Percentiles rank a stretch among this genome's conserved stretches.
Evolutionary conservation across 176 grass and related monocot species (phyloP).

Genomic region (Pontederia crassipes): DNA sequence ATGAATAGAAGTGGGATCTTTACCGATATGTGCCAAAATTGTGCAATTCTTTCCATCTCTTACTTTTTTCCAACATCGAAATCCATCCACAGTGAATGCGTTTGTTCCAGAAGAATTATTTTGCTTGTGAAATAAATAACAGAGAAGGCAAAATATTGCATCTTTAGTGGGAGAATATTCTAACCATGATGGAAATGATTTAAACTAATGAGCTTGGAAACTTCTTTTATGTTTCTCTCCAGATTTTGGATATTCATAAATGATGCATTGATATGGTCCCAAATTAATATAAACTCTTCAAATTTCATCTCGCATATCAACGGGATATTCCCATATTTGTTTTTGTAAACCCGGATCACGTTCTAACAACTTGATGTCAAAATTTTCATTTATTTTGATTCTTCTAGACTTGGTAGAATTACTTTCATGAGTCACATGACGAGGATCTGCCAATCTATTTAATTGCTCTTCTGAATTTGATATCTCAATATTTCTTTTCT

Average conservation of each 20-base stretch:
- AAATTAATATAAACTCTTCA: slow-evolving; percentile 12
- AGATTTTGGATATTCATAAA: background rate
- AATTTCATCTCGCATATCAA: slow-evolving; percentile 11
- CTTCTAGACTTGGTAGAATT: background rate
- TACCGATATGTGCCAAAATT: too few relatives aligned
- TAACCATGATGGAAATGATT: slow-evolving; percentile 15
- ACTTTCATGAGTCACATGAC: too few relatives aligned
- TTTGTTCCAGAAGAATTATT: background rate
- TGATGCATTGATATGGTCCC: slow-evolving; percentile 3
- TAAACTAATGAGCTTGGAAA: slow-evolving; percentile 7
- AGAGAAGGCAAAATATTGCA: slow-evolving; percentile 3
- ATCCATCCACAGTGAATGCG: too few relatives aligned
- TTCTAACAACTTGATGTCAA: background rate
- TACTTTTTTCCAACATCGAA: too few relatives aligned
- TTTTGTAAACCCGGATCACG: background rate
- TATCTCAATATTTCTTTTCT: too few relatives aligned
- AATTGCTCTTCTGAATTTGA: too few relatives aligned
- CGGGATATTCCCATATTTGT: slow-evolving; percentile 11
- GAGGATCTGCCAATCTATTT: too few relatives aligned
- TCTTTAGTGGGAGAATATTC: slow-evolving; percentile 9
- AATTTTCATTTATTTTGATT: background rate
- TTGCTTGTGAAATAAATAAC: background rate
- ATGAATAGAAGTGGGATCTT: too few relatives aligned
- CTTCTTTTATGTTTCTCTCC: background rate
- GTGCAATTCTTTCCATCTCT: too few relatives aligned